Percentiles rank a stretch among this genome's conserved stretches.
Conservation (phyloP, 768 basidiomycete species). For the Pleurotus citrinopileatus region DNA sequence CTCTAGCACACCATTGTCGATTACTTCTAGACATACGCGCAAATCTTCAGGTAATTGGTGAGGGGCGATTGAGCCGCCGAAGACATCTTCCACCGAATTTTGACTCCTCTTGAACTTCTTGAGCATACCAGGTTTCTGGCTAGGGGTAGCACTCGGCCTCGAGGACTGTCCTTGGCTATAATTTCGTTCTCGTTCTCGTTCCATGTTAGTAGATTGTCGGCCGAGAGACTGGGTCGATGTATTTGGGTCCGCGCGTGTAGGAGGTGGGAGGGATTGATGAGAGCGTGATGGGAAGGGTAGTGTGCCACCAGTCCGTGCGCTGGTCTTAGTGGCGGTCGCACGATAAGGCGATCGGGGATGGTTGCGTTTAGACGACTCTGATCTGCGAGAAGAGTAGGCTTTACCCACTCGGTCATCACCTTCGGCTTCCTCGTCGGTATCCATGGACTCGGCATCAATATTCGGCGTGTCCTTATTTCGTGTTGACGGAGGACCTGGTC, state of each 20-base stretch:
- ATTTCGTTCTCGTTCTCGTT: conserved; percentile 48
- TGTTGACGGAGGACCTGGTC: no score
- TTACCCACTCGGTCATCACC: conserved; percentile 53
- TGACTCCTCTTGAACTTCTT: conserved; percentile 70
- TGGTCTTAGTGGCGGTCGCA: conserved; percentile 37
- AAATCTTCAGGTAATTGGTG: conserved; percentile 87
- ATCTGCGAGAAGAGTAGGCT: conserved; percentile 30
- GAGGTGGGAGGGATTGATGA: conserved; percentile 73
- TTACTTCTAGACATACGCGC: conserved; percentile 79
- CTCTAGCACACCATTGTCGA: conserved; percentile 82
- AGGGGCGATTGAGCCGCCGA: conserved; percentile 61
- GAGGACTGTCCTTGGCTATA: conserved; percentile 43
- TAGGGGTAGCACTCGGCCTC: conserved; percentile 28
- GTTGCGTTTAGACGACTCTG: conserved; percentile 47
- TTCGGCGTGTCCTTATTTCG: conserved; percentile 58
- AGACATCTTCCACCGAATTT: conserved; percentile 42
- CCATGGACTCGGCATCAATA: conserved; percentile 68
- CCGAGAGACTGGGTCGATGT: conserved; percentile 76
- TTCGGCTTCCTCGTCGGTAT: conserved; percentile 72
- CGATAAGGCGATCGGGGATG: conserved; percentile 83
- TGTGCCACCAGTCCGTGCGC: conserved; percentile 37
- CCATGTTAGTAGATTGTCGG: conserved; percentile 57
- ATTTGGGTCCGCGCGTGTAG: conserved; percentile 50
- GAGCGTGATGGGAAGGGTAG: conserved; percentile 81
- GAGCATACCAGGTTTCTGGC: conserved; percentile 46